Percentiles rank a stretch among this genome's conserved stretches.
Evolutionary conservation across 164 flowering plant species (phyloP).

Genomic region (Stephania yunnanensis): DNA sequence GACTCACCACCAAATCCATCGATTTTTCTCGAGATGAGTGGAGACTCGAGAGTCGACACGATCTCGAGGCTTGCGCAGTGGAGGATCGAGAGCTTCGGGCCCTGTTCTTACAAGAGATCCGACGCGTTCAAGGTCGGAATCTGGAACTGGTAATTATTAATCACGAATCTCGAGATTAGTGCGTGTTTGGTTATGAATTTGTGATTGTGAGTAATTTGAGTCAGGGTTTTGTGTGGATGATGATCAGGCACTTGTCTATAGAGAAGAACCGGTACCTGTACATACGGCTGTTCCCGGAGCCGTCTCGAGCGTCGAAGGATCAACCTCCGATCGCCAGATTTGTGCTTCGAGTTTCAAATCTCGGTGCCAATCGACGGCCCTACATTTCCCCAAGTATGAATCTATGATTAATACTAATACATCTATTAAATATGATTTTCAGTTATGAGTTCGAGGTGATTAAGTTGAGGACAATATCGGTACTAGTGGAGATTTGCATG

Average conservation of each 20-base stretch:
- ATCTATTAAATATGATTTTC: too few species aligned
- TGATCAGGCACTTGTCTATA: conserved; percentile 59
- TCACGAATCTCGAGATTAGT: too few species aligned
- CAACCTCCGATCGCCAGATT: conserved; percentile 85
- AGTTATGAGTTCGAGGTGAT: too few species aligned
- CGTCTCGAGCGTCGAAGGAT: conserved; percentile 51
- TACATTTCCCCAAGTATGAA: conserved; percentile 53
- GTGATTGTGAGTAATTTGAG: not conserved
- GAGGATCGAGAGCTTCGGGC: conserved; percentile 72
- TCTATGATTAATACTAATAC: too few species aligned
- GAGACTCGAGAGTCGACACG: conserved; percentile 33
- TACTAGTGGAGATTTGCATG: too few species aligned
- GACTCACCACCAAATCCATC: not conserved
- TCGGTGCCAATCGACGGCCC: conserved; percentile 44
- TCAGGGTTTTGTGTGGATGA: not conserved
- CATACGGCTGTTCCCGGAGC: conserved; percentile 74
- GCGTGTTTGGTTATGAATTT: not conserved
- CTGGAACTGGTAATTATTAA: conserved; percentile 72
- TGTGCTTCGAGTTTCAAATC: conserved; percentile 51
- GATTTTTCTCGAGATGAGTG: conserved; percentile 9
- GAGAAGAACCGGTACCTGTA: conserved; percentile 75
- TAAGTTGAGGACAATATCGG: too few species aligned
- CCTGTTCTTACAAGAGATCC: conserved; percentile 65
- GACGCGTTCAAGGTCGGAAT: conserved; percentile 80
- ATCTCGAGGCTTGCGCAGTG: conserved; percentile 82